phyloP scores from a whole-genome alignment of 257 asterid species.

The Solanum sejunctum region DNA sequence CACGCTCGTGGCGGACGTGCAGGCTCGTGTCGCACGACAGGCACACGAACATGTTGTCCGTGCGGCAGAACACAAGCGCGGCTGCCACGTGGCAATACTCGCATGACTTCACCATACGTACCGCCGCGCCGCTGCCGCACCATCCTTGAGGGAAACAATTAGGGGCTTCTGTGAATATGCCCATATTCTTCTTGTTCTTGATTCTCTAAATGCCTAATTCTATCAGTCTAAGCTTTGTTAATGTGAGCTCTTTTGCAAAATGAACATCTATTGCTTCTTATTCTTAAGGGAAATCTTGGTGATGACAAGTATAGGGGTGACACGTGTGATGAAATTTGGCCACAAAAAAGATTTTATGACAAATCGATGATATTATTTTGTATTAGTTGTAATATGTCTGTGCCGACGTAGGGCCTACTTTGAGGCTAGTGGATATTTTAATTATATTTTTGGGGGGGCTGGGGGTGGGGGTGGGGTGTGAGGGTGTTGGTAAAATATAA shows the following conservation, averaged over 20 bases:
- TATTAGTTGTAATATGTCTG: conserved; percentile 52
- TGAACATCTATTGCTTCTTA: conserved; percentile 5
- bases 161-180: conserved; percentile 6
- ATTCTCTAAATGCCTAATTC: neutral
- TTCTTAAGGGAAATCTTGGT: conserved; percentile 23
- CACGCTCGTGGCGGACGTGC: conserved; percentile 51
- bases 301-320: conserved; percentile 19
- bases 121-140: neutral
- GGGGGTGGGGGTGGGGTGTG: neutral
- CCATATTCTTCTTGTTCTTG: neutral
- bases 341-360: conserved; percentile 30
- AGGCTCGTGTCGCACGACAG: conserved; percentile 41
- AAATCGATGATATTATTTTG: conserved; percentile 25
- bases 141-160: conserved; percentile 29
- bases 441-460: neutral
- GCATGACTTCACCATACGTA: conserved; percentile 38
- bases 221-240: neutral
- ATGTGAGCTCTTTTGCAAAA: neutral
- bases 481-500: neutral
- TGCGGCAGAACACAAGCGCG: conserved; percentile 65
- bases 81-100: conserved; percentile 52
- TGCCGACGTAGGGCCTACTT: conserved; percentile 69
- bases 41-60: conserved; percentile 56
- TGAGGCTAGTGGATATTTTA: neutral
- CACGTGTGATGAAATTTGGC: conserved; percentile 49